Evolutionary conservation across 371 early-diverging fungal genomes (phyloP), one percentile per base, ranked within the genome.

Genomic region (Rhizopus arrhizus): DNA sequence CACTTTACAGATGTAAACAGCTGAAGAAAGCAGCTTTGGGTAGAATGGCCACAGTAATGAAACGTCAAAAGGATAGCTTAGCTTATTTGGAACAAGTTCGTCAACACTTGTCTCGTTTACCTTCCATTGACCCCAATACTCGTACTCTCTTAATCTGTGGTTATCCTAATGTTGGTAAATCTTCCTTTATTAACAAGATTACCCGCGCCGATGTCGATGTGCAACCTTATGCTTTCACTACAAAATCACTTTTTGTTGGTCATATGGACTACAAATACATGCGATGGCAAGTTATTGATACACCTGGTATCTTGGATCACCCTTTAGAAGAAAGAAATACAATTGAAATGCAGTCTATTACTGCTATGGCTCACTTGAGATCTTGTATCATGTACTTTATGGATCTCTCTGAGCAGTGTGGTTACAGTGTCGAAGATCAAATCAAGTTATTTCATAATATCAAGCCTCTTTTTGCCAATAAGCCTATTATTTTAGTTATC

Each of bases 231-330:
- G 99, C 43, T 15, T 43, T 43, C 15, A 43, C 43, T 6, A 43
- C 43, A 2, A 43, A 43, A 43, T 43, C 43, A 12, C 85, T 99
- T 62, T 99, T 98, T 83, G 99, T 99, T 31, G 99, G 99, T 45
- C 99, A 99, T 77, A 99, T 99, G 98, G 99, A 99, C 78, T 99
- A 99, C 90, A 95, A 98, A 75, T 97, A 99, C 78, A 85, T 99
- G 77, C 85, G 98, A 75, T 99, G 99, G 99, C 99, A 99, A 82
- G 91, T 97, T n/a, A 98, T 99, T 62, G 99, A 99, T 78, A 99
- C 99, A 12, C 99, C 99, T 8, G 99, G 99, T 68, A 97, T 99
- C 71, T 84, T 99, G 59, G 99, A 99, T 83, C 99, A 99, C 74
- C 97, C 99, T 33, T 85, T 99, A 47, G 99, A 99, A 83, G 94